These are phyloP conservation scores for Naegleria fowleri DNA, from an alignment of 208 protist species.

Conservation along the genomic window DNA sequence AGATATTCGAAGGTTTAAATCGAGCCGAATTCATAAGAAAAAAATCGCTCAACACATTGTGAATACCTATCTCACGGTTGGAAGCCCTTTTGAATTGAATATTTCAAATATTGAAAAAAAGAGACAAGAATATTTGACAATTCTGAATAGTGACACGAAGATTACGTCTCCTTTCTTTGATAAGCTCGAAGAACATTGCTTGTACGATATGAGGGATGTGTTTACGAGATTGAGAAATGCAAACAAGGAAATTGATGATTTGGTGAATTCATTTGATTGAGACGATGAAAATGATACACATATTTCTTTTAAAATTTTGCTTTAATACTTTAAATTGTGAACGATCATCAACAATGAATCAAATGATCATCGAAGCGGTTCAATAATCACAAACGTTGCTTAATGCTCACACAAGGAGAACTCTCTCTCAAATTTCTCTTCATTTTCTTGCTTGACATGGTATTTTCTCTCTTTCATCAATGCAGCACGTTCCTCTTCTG, in stretches of 20 bases:
- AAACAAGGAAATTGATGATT: background rate
- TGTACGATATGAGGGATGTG: background rate
- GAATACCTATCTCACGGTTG: background rate
- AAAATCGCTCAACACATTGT: background rate
- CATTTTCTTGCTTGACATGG: constrained; percentile 24
- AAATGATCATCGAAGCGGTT: too few relatives aligned
- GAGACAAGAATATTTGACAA: background rate
- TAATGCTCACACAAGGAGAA: constrained; percentile 27
- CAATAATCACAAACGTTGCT: too few relatives aligned
- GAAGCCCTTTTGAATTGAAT: background rate
- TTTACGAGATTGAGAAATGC: background rate
- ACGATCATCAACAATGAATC: too few relatives aligned
- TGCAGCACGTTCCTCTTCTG: too few relatives aligned
- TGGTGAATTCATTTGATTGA: background rate
- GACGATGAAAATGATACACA: too few relatives aligned
- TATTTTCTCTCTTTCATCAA: constrained; percentile 48
- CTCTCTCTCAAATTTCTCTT: constrained; percentile 26
- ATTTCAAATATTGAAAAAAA: background rate
- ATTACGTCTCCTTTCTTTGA: background rate
- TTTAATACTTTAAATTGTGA: too few relatives aligned
- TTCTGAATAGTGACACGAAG: background rate
- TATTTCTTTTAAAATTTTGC: too few relatives aligned
- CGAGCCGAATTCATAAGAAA: background rate
- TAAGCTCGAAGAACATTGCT: background rate
- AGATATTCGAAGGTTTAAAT: background rate